These are phyloP conservation scores for Monilinia laxa DNA, from an alignment of 2,329 filamentous ascomycete genomes.

Conservation along the genomic window DNA sequence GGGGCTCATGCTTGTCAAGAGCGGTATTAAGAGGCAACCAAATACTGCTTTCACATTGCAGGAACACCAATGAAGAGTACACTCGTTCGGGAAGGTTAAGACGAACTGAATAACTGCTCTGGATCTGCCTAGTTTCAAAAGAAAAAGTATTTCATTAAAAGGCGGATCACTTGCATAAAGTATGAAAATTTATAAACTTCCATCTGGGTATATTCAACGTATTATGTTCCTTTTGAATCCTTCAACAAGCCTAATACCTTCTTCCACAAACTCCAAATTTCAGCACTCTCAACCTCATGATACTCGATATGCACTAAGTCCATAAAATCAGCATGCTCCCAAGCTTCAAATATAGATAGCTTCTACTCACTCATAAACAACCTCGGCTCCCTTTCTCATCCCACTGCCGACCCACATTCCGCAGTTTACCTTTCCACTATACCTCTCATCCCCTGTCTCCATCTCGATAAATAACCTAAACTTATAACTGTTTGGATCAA, in stretches of 20 bases:
- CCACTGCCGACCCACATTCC: constrained; percentile 52
- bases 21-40: not conserved
- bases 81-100: not conserved
- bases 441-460: constrained; percentile 52
- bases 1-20: not conserved
- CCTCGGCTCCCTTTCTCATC: constrained; percentile 48
- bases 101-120: not conserved
- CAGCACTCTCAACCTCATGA: constrained; percentile 10
- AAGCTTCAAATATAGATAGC: not conserved
- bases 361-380: constrained; percentile 47
- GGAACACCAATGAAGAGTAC: not conserved
- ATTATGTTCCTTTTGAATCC: not conserved
- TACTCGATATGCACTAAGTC: constrained; percentile 30
- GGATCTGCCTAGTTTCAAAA: not conserved
- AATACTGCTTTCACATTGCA: no score
- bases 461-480: constrained; percentile 52
- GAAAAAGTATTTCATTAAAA: not conserved
- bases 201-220: not conserved
- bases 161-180: not conserved
- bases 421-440: constrained; percentile 50
- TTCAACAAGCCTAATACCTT: not conserved
- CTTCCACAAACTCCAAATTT: not conserved
- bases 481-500: constrained; percentile 44
- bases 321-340: constrained; percentile 11
- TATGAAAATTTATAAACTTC: not conserved